Evolutionary conservation across 2,329 filamentous ascomycete genomes (phyloP).

Genomic region (Talaromyces albobiverticillius): DNA sequence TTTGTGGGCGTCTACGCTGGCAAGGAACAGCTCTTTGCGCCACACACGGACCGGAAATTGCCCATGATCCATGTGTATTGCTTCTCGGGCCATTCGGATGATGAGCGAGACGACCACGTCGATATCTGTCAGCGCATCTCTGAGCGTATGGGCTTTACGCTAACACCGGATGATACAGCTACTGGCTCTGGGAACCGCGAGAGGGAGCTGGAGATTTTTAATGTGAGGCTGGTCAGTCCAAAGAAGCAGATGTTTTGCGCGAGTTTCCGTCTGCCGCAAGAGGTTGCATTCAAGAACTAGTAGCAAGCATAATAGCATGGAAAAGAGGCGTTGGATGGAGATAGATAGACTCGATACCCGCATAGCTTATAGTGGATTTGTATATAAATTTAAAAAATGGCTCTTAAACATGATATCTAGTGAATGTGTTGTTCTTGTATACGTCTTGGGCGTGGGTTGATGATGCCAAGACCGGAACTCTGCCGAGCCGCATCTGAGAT

Average conservation of each 20-base stretch:
- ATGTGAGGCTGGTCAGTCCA: constrained; percentile 84
- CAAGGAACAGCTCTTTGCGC: constrained; percentile 63
- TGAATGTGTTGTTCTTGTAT: too few species aligned
- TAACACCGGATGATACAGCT: constrained; percentile 54
- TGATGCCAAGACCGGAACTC: too few species aligned
- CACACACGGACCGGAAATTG: constrained; percentile 58
- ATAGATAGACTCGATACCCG: constrained; percentile 7
- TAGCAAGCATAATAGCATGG: neutral
- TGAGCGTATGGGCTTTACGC: constrained; percentile 56
- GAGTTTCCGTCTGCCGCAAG: constrained; percentile 77
- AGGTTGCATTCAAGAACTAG: constrained; percentile 68
- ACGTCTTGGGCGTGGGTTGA: too few species aligned
- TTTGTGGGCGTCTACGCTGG: constrained; percentile 81
- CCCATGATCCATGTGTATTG: constrained; percentile 93
- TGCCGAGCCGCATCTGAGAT: too few species aligned
- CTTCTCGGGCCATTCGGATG: constrained; percentile 79
- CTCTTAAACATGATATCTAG: too few species aligned
- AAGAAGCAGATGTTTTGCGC: constrained; percentile 97
- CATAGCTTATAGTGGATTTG: too few species aligned
- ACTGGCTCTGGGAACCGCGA: constrained; percentile 57
- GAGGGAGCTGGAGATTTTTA: constrained; percentile 54
- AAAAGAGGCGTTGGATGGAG: neutral
- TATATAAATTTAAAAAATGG: too few species aligned
- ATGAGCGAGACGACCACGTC: constrained; percentile 58
- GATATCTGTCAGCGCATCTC: constrained; percentile 65